Base-by-base conservation (phyloP, 768 basidiomycete genomes). In the Hypholoma fasciculare region DNA sequence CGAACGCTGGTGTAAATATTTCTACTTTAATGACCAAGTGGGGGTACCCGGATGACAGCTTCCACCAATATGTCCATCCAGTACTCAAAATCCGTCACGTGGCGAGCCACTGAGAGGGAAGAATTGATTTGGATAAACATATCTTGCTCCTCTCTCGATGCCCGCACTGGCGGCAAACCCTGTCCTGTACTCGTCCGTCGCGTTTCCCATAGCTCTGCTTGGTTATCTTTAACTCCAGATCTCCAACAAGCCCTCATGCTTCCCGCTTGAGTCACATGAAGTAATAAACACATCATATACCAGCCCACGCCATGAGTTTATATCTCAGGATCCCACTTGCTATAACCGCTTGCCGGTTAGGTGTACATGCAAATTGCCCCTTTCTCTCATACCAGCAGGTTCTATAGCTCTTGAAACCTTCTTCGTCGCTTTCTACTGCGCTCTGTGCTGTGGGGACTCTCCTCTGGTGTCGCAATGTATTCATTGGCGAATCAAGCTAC, bases 201-300 rank as follows among this genome's bases (percentile, higher is more conserved):
- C 44, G 34, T 17, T 62, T 59, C 58, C 57, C 58, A 63, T 38
- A 58, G 50, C 51, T 48, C 52, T 51, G 46, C 37, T 49, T 49
- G 20, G 52, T 57, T 42, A 39, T 49, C 47, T 40, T 44, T 49
- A 39, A 52, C 51, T 30, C 56, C 23, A 53, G 39, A 37, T 44
- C 36, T 54, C 44, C 53, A 46, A 47, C 57, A 52, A 39, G 51
- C 43, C 49, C 53, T 59, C 57, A 63, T 64, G 54, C 61, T 59
- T 55, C 57, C 54, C 52, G 49, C 47, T 49, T 51, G 50, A 61
- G 66, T 71, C 68, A 69, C 68, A 71, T 69, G 70, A 64, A 69
- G 54, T 64, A 66, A 63, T 58, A 26, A 27, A n/a, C 8, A 65
- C 62, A 71, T 65, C 64, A 59, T 67, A 67, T 67, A 67, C 57